Evolutionary conservation across 495 filamentous ascomycete species (phyloP).

Genomic region (Trichoderma gamsii): DNA sequence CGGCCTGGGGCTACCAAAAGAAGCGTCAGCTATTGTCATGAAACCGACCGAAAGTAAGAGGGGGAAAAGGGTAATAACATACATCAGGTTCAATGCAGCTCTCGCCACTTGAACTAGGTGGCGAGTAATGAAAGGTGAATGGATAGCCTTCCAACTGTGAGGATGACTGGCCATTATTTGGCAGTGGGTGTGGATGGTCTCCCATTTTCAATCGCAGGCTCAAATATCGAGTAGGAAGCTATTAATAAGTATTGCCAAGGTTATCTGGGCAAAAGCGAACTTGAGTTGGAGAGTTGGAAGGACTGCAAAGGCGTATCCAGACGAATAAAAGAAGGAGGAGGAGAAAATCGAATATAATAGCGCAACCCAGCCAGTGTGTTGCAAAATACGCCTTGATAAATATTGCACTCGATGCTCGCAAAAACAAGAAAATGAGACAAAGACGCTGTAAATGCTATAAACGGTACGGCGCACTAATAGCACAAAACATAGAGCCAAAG

Average conservation of each 20-base stretch:
- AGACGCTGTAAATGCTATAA: no score
- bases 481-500: not conserved
- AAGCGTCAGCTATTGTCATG: not conserved
- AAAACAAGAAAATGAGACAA: no score
- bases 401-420: no score
- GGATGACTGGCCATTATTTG: not conserved
- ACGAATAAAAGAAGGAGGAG: not conserved
- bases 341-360: not conserved
- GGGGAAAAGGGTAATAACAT: not conserved
- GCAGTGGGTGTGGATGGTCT: not conserved
- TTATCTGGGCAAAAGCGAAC: no score
- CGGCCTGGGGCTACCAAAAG: not conserved
- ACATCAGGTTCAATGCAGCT: conserved; percentile 3
- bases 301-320: no score
- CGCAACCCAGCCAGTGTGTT: not conserved
- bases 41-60: not conserved
- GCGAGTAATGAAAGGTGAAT: not conserved
- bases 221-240: not conserved
- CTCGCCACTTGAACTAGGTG: not conserved
- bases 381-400: not conserved
- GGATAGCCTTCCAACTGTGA: not conserved
- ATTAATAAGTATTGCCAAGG: no score
- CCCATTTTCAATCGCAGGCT: not conserved
- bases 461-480: no score
- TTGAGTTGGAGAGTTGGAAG: no score